Base-by-base conservation (phyloP, 1,284 basidiomycete species). In the Pyrrhoderma noxium region DNA sequence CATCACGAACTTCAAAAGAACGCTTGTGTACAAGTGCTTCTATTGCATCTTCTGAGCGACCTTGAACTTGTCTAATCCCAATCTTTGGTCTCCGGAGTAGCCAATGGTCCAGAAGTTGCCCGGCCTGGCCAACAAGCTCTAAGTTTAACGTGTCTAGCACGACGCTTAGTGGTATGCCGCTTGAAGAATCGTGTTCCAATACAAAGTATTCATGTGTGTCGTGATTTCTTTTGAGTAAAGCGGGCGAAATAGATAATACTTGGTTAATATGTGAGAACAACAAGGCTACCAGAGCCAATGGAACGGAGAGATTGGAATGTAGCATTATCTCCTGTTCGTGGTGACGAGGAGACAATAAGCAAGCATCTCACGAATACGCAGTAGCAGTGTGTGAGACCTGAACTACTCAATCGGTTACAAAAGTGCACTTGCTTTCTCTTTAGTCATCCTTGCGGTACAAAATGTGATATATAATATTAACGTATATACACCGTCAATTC, bases 141-240 rank as follows among this genome's bases (percentile, higher is more conserved):
- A 91, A 85, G 19, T 84, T 85, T 7, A 98, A 76, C 1, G 72
- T 68, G 2, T 67, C 57, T 1, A 85, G 77, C 41, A 87, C 72
- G 47, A 82, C 75, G 43, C 67, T 67, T 56, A 85, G 69, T 52
- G 85, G 76, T 55, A 73, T 70, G 31, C 72, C 72, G 42, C 68
- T 64, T 5, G 62, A 62, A 46, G 86, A 78, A 59, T 77, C 68
- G 63, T 91, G 79, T 65, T 93, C 85, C 22, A 95, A 66, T 55
- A 92, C 86, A 70, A 94, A 95, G 71, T 99, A 99, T 60, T 87
- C 76, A 67, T 98, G 89, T 7, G 87, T 84, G 58, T 76, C 68
- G 66, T 98, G 94, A 40, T 70, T 67, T 44, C 75, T 75, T 61
- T 70, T 77, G 55, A 67, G 59, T 14, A 36, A 19, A 14, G 69